These are phyloP conservation scores for Corymbia maculata DNA, from an alignment of 345 rosid species.

Conservation along the genomic window DNA sequence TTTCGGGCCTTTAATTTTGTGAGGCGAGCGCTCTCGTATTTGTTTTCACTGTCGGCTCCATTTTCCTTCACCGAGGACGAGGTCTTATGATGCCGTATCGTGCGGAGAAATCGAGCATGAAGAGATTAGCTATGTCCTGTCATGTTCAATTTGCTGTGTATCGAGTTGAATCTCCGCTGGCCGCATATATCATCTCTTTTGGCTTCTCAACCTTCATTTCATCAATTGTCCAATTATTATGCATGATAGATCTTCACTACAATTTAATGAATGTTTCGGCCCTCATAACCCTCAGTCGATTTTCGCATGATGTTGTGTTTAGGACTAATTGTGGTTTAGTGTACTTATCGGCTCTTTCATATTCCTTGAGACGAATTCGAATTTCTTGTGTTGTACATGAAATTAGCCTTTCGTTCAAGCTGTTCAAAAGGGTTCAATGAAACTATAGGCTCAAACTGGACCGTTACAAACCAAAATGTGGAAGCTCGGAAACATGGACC, in stretches of 20 bases:
- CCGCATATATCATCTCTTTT: background rate
- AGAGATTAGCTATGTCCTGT: background rate
- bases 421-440: background rate
- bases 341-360: background rate
- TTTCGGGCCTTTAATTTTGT: no score
- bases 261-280: background rate
- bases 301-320: background rate
- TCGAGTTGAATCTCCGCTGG: background rate
- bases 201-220: background rate
- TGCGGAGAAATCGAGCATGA: background rate
- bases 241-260: background rate
- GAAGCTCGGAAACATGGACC: background rate
- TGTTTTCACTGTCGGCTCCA: no score
- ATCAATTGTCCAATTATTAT: background rate
- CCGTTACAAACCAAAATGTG: background rate
- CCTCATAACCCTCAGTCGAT: background rate
- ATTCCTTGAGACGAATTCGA: background rate
- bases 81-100: background rate
- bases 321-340: background rate
- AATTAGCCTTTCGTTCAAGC: background rate
- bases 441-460: background rate
- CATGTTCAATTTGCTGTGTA: background rate
- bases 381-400: rapidly evolving
- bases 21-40: no score
- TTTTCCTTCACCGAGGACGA: no score